phyloP scores from a whole-genome alignment of 208 protist species.

The Wallacemonas collosoma region DNA sequence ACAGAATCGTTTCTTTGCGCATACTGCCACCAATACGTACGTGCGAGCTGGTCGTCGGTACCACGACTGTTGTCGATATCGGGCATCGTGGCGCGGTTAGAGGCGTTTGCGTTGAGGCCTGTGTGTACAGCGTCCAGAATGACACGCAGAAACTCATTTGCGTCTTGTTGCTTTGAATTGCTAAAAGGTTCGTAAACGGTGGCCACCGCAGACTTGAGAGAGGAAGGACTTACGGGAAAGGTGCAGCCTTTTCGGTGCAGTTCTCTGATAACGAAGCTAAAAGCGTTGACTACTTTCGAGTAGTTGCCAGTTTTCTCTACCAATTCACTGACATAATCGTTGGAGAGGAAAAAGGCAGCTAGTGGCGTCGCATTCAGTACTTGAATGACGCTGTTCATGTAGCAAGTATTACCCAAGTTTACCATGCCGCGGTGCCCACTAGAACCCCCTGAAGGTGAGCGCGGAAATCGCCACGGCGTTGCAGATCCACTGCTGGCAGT shows the following conservation, averaged over 20 bases:
- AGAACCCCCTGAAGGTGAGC: conserved; percentile 35
- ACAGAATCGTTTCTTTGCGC: conserved; percentile 88
- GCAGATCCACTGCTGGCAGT: neutral
- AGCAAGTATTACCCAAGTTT: conserved; percentile 94
- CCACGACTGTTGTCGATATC: conserved; percentile 80
- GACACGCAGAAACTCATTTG: conserved; percentile 92
- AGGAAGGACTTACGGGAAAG: conserved; percentile 71
- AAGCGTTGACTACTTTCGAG: conserved; percentile 52
- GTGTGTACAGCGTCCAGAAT: conserved; percentile 93
- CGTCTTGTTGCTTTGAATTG: conserved; percentile 88
- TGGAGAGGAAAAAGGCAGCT: conserved; percentile 86
- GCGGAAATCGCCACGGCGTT: conserved; percentile 4
- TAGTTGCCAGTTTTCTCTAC: conserved; percentile 35
- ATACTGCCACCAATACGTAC: conserved; percentile 80
- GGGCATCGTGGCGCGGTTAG: conserved; percentile 22
- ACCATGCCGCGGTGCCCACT: conserved; percentile 70
- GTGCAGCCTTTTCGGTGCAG: conserved; percentile 53
- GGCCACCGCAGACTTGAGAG: conserved; percentile 81
- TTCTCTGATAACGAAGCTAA: conserved; percentile 81
- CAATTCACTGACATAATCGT: conserved; percentile 62
- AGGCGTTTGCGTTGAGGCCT: conserved; percentile 80
- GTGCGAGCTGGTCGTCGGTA: conserved; percentile 74
- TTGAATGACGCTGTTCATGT: conserved; percentile 92
- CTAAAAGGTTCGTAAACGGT: conserved; percentile 70
- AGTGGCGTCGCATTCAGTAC: conserved; percentile 82